phyloP scores from a whole-genome alignment of 1,284 basidiomycete genomes.

The Tilletia setariae region DNA sequence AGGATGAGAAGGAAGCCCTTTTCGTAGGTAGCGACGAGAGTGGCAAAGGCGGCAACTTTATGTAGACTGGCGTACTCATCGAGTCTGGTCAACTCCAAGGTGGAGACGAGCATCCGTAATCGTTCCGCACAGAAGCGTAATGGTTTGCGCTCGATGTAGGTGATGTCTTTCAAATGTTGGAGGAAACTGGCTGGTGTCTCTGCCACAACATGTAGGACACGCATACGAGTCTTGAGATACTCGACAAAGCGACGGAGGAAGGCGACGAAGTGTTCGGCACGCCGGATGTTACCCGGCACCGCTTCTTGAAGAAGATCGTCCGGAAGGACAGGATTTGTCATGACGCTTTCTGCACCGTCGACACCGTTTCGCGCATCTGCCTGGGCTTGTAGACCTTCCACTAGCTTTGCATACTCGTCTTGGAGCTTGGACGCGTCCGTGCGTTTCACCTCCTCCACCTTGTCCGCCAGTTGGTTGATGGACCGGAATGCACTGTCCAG shows the following conservation, averaged over 20 bases:
- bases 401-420: slow-evolving; percentile 94
- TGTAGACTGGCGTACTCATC: slow-evolving; percentile 90
- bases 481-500: slow-evolving; percentile 89
- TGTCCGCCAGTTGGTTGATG: slow-evolving; percentile 79
- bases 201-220: slow-evolving; percentile 97
- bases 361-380: slow-evolving; percentile 53
- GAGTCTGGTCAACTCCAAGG: slow-evolving; percentile 80
- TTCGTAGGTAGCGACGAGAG: slow-evolving; percentile 95
- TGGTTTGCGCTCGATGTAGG: slow-evolving; percentile 95
- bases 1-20: slow-evolving; percentile 96
- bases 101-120: slow-evolving; percentile 86
- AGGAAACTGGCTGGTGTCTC: slow-evolving; percentile 98
- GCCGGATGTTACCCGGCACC: slow-evolving; percentile 94
- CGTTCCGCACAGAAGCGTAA: slow-evolving; percentile 94
- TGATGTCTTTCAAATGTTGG: slow-evolving; percentile 97
- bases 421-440: slow-evolving; percentile 91
- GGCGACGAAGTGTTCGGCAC: slow-evolving; percentile 98
- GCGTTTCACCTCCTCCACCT: slow-evolving; percentile 94
- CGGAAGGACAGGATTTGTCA: slow-evolving; percentile 85
- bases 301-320: slow-evolving; percentile 93
- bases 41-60: slow-evolving; percentile 94
- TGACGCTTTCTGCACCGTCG: slow-evolving; percentile 71
- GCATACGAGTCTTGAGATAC: slow-evolving; percentile 99
- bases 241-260: slow-evolving; percentile 98
- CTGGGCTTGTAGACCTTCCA: slow-evolving; percentile 78